Conservation (phyloP, 1,139 yeast species). For the Zhuliangozyma blackwelliae region DNA sequence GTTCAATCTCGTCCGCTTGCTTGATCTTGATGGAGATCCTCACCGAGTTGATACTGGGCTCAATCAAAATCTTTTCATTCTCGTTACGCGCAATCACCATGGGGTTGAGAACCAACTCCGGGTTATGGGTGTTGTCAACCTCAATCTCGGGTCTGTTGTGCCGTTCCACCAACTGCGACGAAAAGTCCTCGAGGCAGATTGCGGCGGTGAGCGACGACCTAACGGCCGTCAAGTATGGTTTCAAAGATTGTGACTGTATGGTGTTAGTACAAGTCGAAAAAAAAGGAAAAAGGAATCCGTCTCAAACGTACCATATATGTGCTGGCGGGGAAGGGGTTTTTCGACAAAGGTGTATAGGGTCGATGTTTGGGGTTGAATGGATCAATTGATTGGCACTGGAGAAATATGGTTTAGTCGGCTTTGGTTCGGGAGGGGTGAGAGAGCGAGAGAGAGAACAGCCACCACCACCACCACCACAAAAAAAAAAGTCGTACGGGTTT, state of each 20-base stretch:
- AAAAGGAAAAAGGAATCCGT: too few relatives aligned
- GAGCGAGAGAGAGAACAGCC: too few relatives aligned
- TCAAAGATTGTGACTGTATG: slow-evolving; percentile 83
- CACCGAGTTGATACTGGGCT: slow-evolving; percentile 87
- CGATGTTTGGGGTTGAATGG: too few relatives aligned
- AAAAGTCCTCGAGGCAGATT: slow-evolving; percentile 88
- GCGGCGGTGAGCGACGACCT: slow-evolving; percentile 94
- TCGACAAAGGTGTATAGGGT: too few relatives aligned
- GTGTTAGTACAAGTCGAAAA: too few relatives aligned
- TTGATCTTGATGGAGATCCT: slow-evolving; percentile 89
- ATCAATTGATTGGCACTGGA: too few relatives aligned
- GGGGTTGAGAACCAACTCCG: slow-evolving; percentile 84
- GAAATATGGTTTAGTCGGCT: too few relatives aligned
- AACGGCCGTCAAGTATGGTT: slow-evolving; percentile 92
- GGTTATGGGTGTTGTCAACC: slow-evolving; percentile 56
- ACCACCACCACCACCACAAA: too few relatives aligned
- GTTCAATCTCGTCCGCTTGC: slow-evolving; percentile 97
- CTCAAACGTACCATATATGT: too few relatives aligned
- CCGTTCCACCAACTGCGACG: slow-evolving; percentile 93
- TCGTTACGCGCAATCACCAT: slow-evolving; percentile 91
- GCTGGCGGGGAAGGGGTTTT: too few relatives aligned
- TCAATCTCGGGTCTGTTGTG: slow-evolving; percentile 97
- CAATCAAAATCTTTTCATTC: slow-evolving; percentile 87
- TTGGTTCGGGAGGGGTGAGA: too few relatives aligned
- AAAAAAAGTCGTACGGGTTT: too few relatives aligned